Percentiles rank a stretch among this genome's conserved stretches.
Evolutionary conservation across 176 grass and related monocot species (phyloP).

Genomic region (barley (Hordeum vulgare)): MorexV3_pseudomolecules_assembly NC_058518.1:378751613-378752112

Average conservation of each 20-base stretch:
- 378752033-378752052: too few relatives aligned
- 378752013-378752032: too few relatives aligned
- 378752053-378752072: too few relatives aligned
- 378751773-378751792: neutral
- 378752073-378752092: too few relatives aligned
- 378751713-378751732: neutral
- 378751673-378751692: neutral
- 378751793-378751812: neutral
- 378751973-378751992: neutral
- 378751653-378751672: neutral
- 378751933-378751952: too few relatives aligned
- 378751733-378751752: neutral
- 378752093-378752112: too few relatives aligned
- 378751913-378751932: neutral
- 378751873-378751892: neutral
- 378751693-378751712: neutral
- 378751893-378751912: neutral
- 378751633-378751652: neutral
- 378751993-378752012: too few relatives aligned
- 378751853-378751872: neutral
- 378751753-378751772: neutral
- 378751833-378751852: neutral
- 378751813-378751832: neutral
- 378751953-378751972: neutral
- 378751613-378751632: constrained; percentile 17